Percentiles rank a stretch among this genome's conserved stretches.
These are phyloP conservation scores for Alternaria alternata DNA, from an alignment of 2,329 filamentous ascomycete species.

Conservation along the genomic window DNA sequence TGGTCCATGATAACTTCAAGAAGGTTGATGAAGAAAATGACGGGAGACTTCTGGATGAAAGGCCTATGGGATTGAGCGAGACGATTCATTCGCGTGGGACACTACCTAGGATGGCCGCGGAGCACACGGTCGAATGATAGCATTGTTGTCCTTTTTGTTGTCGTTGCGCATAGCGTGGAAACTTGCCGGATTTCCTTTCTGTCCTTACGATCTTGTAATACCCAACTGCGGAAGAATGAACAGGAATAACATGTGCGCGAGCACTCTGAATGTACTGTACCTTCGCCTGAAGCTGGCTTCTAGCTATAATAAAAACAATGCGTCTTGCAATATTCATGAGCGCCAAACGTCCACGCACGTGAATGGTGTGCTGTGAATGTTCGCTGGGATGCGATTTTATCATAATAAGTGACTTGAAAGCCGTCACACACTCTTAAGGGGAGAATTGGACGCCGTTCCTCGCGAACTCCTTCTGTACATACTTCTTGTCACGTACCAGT, in stretches of 20 bases:
- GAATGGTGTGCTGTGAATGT: neutral
- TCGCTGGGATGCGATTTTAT: neutral
- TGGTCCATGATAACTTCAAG: constrained; percentile 19
- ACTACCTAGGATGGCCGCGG: constrained; percentile 21
- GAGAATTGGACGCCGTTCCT: neutral
- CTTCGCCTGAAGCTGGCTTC: constrained; percentile 4
- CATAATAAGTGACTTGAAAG: neutral
- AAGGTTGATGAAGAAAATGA: constrained; percentile 26
- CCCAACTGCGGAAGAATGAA: neutral
- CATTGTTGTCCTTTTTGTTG: neutral
- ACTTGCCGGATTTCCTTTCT: neutral
- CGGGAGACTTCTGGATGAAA: constrained; percentile 26
- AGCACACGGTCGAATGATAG: constrained; percentile 18
- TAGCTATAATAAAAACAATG: neutral
- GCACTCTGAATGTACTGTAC: neutral
- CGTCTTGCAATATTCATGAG: neutral
- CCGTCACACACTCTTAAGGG: neutral
- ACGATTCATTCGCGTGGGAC: constrained; percentile 26
- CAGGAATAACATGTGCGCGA: neutral
- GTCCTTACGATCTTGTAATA: constrained; percentile 2
- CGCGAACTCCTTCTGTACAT: neutral
- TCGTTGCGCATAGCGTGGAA: neutral
- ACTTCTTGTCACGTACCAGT: neutral
- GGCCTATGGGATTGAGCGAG: constrained; percentile 26
- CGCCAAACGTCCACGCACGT: neutral